Percentiles rank a stretch among this genome's conserved stretches.
Evolutionary conservation across 805 yeast genomes (phyloP).

Genomic region (Wickerhamiella allomyrinae): DNA sequence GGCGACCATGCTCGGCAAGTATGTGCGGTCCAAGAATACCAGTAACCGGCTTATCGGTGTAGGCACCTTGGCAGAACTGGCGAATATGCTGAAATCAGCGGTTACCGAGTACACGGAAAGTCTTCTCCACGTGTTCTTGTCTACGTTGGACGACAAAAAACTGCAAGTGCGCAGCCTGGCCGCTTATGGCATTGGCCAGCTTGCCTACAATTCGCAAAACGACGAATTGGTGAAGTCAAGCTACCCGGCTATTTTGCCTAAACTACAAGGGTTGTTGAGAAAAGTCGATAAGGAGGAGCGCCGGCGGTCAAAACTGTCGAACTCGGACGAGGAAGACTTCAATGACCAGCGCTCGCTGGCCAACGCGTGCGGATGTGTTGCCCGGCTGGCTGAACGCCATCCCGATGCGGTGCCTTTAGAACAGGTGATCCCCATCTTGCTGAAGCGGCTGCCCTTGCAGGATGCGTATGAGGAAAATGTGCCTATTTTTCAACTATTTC

Average conservation of each 20-base stretch:
- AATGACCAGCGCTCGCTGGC: slow-evolving; percentile 74
- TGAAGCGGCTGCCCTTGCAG: slow-evolving; percentile 69
- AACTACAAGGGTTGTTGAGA: slow-evolving; percentile 56
- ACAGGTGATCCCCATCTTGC: slow-evolving; percentile 58
- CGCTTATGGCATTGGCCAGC: slow-evolving; percentile 86
- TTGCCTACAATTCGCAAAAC: slow-evolving; percentile 38
- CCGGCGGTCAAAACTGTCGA: slow-evolving; percentile 25
- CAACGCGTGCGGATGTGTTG: slow-evolving; percentile 94
- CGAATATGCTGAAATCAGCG: slow-evolving; percentile 50
- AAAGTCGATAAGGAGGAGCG: slow-evolving; percentile 62
- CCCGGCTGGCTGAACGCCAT: slow-evolving; percentile 71
- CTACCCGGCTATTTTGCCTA: slow-evolving; percentile 54
- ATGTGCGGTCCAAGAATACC: slow-evolving; percentile 33
- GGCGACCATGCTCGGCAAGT: slow-evolving; percentile 41
- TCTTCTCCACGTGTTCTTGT: slow-evolving; percentile 46
- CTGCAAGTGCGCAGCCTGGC: slow-evolving; percentile 76
- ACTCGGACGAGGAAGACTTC: slow-evolving; percentile 63
- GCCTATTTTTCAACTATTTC: slow-evolving; percentile 70
- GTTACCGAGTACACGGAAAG: slow-evolving; percentile 54
- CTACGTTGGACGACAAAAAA: slow-evolving; percentile 60
- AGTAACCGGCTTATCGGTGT: slow-evolving; percentile 69
- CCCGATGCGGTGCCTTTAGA: slow-evolving; percentile 51
- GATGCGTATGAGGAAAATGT: slow-evolving; percentile 86
- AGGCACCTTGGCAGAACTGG: slow-evolving; percentile 85
- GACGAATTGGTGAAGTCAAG: slow-evolving; percentile 44